Base-by-base conservation (phyloP, 805 yeast species). In the Ogataea siamensis region DNA sequence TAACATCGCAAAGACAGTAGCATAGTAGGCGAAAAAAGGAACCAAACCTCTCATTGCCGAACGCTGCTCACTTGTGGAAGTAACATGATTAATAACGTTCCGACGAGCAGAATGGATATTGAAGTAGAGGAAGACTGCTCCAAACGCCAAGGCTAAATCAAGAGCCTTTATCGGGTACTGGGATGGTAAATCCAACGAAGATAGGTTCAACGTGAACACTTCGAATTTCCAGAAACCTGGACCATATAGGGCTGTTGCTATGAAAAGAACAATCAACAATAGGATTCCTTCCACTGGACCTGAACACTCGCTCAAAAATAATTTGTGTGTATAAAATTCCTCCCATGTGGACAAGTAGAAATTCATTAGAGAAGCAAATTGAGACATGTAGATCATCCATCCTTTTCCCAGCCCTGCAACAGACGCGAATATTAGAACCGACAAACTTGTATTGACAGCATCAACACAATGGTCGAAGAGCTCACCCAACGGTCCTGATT, bases 231-330 rank as follows among this genome's bases (percentile, higher is more conserved):
- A 89, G 26, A 77, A 55, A 1, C 67, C 71, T 3, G 87, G 81
- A 3, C 97, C 97, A 36, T 66, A 60, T 23, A 77, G 39, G 4
- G 87, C 95, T 0, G 95, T 83, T 15, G 74, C 29, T 4, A 76
- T 39, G 54, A 76, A 87, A 12, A 81, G 63, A 0, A 52, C 58
- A 15, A 75, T 61, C 36, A 87, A 67, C 63, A 82, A 69, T 47
- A 87, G 57, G 19, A 89, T 85, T 2, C 98, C 98, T 62, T 89
- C 98, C 3, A 91, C 97, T 0, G 98, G 98, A 0, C 98, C 98
- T 10, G 94, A 83, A 52, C 87, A 79, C 45, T 73, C 80, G 23
- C 91, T 78, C 37, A 89, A 67, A 59, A 72, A 89, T 34, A 89
- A 67, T 32, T 78, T 80, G 52, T 87, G 94, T 1, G 97, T 89